Base-by-base conservation (phyloP, 169 alveolate species). In the Plasmodium adleri region DNA sequence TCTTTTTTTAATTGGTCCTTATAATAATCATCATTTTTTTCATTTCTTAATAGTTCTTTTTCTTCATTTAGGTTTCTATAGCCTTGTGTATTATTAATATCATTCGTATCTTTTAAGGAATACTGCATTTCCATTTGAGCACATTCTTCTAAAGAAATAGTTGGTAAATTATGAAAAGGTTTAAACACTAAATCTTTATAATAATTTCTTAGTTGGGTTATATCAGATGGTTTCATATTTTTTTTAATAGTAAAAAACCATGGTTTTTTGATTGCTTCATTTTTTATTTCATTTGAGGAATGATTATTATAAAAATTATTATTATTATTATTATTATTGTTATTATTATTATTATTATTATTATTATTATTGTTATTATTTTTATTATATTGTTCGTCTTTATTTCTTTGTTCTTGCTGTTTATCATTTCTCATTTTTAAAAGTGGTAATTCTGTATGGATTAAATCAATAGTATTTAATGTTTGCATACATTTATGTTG, bases 101-200 rank as follows among this genome's bases (percentile, higher is more conserved):
- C 39, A 17, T 39, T 59, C 7, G 12, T 72, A 15, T 75, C 88
- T 32, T 75, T 63, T 32, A 75, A 7, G 39, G 88, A 58, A 54
- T 62, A 75, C 3, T 93, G 93, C 95, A 92, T 92, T 58, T 93
- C 96, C n/a, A 93, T 88, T 52, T 93, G 60, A 2, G 96, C 96
- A 67, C 96, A 93, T 58, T 93, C 95, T n/a, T 91, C 96, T 78
- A 93, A 73, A 10, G 96, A 92, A 28, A 93, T 93, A 1, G 92
- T 88, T 10, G 96, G 96, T 60, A 93, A 59, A 26, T 92, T 75
- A 15, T 75, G 88, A 39, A 64, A 66, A 17, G 88, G 88, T 49
- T 56, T 75, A 52, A 75, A 75, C 13, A 75, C 88, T n/a, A 75
- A 54, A 28, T 75, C 88, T 63, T 68, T 62, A 60, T 75, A 75